Evolutionary conservation across 2,329 filamentous ascomycete species (phyloP).

Genomic region (Diplodia mutila): DNA sequence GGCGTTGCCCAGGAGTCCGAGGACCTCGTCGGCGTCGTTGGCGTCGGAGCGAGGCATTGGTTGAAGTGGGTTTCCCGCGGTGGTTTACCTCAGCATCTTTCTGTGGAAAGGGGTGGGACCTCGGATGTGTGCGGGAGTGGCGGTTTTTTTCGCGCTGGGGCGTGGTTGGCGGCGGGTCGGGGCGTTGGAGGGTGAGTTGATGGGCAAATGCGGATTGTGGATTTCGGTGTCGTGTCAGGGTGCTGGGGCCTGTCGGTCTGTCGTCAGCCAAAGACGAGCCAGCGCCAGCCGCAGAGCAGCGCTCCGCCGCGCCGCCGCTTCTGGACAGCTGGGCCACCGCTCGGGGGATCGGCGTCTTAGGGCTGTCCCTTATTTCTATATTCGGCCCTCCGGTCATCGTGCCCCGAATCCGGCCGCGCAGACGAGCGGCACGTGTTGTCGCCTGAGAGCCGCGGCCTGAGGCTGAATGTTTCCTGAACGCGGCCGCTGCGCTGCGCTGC

Average conservation of each 20-base stretch:
- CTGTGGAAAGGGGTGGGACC: neutral
- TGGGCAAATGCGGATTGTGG: neutral
- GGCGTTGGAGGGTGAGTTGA: neutral
- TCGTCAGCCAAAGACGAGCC: conserved; percentile 4
- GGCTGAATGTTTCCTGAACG: neutral
- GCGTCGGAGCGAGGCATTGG: conserved; percentile 25
- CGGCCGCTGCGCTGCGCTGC: neutral
- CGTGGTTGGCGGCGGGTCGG: neutral
- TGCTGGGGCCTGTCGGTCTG: conserved; percentile 15
- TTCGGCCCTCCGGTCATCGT: conserved; percentile 1
- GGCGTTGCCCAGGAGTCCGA: conserved; percentile 24
- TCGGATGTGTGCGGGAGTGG: neutral
- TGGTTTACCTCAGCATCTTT: conserved; percentile 20
- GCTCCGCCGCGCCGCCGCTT: conserved; percentile 2
- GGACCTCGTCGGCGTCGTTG: conserved; percentile 25
- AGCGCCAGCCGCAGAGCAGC: neutral
- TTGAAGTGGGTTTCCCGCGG: neutral
- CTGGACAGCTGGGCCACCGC: conserved; percentile 2
- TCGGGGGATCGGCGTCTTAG: conserved; percentile 22
- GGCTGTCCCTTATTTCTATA: conserved; percentile 23
- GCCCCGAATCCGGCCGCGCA: neutral
- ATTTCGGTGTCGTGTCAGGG: conserved; percentile 17
- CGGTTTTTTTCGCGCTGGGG: neutral
- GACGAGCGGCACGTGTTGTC: neutral
- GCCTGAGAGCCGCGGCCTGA: neutral